phyloP scores from a whole-genome alignment of 768 basidiomycete species.

The Tephrocybe rancida region DNA sequence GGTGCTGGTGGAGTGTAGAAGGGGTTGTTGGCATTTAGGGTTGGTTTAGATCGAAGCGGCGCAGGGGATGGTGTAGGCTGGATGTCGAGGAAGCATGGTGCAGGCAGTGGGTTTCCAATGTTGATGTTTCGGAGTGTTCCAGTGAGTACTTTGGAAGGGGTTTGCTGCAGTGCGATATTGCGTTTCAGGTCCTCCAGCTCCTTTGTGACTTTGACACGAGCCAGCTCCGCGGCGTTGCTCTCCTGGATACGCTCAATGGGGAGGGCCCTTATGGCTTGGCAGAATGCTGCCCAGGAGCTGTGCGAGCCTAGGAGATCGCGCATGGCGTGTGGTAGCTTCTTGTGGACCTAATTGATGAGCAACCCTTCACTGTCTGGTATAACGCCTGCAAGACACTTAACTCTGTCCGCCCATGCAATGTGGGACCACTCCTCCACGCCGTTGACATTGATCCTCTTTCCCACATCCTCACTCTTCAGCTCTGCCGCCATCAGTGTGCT shows the following conservation, averaged over 20 bases:
- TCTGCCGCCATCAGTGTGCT: constrained; percentile 8
- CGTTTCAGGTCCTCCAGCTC: neutral
- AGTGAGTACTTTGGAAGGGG: neutral
- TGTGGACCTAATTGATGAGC: constrained; percentile 7
- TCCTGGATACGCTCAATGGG: constrained; percentile 3
- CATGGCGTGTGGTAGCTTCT: constrained; percentile 10
- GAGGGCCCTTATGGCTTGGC: constrained; percentile 2
- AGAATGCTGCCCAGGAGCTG: constrained; percentile 16
- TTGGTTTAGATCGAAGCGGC: neutral
- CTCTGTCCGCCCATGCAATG: constrained; percentile 24
- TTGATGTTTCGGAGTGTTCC: neutral
- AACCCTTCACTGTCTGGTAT: constrained; percentile 17
- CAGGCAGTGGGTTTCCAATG: neutral
- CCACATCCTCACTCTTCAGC: constrained; percentile 15
- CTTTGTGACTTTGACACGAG: neutral
- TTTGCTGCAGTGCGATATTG: neutral
- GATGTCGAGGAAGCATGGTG: neutral
- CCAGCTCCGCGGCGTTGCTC: neutral
- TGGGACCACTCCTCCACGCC: constrained; percentile 22
- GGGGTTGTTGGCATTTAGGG: neutral
- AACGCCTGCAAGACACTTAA: constrained; percentile 14
- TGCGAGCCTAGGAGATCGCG: constrained; percentile 4
- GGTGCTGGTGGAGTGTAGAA: neutral
- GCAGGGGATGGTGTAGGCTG: neutral
- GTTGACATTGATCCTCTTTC: constrained; percentile 15